phyloP scores from a whole-genome alignment of 345 rosid species.

The Turritis glabra region DNA sequence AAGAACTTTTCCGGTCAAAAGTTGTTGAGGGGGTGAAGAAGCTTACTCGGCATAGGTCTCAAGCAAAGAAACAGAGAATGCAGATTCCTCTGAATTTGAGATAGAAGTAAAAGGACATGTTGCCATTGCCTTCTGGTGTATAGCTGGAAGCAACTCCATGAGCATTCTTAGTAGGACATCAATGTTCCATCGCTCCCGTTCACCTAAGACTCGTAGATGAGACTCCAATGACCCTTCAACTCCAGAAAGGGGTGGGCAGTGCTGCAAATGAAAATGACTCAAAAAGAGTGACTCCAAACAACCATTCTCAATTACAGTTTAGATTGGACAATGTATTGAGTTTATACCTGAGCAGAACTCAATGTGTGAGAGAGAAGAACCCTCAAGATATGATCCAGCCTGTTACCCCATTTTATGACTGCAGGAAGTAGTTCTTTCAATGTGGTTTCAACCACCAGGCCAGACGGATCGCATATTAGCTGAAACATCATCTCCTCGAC shows the following conservation, averaged over 20 bases:
- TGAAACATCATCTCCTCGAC: slow-evolving; percentile 97
- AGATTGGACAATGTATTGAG: slow-evolving; percentile 15
- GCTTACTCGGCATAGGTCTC: slow-evolving; percentile 74
- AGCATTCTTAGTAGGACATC: slow-evolving; percentile 89
- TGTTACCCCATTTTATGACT: slow-evolving; percentile 81
- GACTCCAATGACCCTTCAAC: slow-evolving; percentile 95
- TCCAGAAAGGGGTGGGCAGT: slow-evolving; percentile 91
- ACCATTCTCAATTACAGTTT: slow-evolving; percentile 14
- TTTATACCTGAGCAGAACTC: slow-evolving; percentile 75
- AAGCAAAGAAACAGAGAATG: slow-evolving; percentile 59
- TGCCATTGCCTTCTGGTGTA: slow-evolving; percentile 66
- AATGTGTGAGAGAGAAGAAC: slow-evolving; percentile 71
- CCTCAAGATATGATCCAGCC: slow-evolving; percentile 74
- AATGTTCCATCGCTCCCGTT: slow-evolving; percentile 91
- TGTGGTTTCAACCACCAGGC: slow-evolving; percentile 92
- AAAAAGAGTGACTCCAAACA: slow-evolving; percentile 24
- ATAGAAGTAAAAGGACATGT: slow-evolving; percentile 79
- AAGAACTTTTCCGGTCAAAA: slow-evolving; percentile 6
- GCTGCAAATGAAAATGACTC: slow-evolving; percentile 48
- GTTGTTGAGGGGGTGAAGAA: slow-evolving; percentile 18
- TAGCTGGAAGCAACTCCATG: slow-evolving; percentile 70
- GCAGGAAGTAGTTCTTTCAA: slow-evolving; percentile 84
- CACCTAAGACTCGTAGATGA: slow-evolving; percentile 85
- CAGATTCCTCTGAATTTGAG: slow-evolving; percentile 46
- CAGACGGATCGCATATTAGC: slow-evolving; percentile 86